These are phyloP conservation scores for Halophytophthora batemanensis DNA, from an alignment of 352 stramenopile genomes.

Conservation along the genomic window DNA sequence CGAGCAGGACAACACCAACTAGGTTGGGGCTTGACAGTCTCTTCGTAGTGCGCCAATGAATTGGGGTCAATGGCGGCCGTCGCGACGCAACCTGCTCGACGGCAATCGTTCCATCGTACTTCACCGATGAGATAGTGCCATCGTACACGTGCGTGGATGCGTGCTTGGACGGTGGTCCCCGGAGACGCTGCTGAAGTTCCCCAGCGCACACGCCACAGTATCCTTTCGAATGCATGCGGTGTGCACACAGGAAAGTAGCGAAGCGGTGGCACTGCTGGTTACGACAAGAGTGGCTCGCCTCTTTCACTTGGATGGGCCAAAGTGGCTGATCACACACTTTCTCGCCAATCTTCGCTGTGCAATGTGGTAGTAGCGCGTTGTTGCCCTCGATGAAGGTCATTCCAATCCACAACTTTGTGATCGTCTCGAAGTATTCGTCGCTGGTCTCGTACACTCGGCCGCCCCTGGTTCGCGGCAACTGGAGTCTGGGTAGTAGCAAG, in stretches of 20 bases:
- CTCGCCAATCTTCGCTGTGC: slow-evolving; percentile 43
- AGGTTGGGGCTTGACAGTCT: slow-evolving; percentile 75
- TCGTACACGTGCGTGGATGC: slow-evolving; percentile 87
- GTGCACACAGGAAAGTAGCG: slow-evolving; percentile 62
- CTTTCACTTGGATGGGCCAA: slow-evolving; percentile 45
- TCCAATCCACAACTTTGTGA: slow-evolving; percentile 74
- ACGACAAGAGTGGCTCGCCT: slow-evolving; percentile 32
- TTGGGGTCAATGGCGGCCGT: slow-evolving; percentile 44
- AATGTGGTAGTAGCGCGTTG: slow-evolving; percentile 77
- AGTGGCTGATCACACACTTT: slow-evolving; percentile 68
- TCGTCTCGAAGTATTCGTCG: slow-evolving; percentile 77
- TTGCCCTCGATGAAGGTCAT: slow-evolving; percentile 89
- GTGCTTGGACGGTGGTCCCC: slow-evolving; percentile 44
- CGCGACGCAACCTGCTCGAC: slow-evolving; percentile 57
- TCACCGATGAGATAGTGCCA: slow-evolving; percentile 37
- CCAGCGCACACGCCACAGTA: slow-evolving; percentile 59
- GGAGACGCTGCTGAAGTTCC: slow-evolving; percentile 46
- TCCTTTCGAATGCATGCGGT: slow-evolving; percentile 48
- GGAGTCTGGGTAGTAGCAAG: slow-evolving; percentile 64
- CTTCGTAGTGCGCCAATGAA: slow-evolving; percentile 85
- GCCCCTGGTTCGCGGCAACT: slow-evolving; percentile 31
- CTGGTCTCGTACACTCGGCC: slow-evolving; percentile 65
- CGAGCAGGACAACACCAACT: slow-evolving; percentile 72
- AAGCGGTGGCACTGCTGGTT: slow-evolving; percentile 42
- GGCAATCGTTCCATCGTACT: slow-evolving; percentile 63